These are phyloP conservation scores for Sclerotinia spermophila DNA, from an alignment of 2,329 filamentous ascomycete genomes.

Conservation along the genomic window DNA sequence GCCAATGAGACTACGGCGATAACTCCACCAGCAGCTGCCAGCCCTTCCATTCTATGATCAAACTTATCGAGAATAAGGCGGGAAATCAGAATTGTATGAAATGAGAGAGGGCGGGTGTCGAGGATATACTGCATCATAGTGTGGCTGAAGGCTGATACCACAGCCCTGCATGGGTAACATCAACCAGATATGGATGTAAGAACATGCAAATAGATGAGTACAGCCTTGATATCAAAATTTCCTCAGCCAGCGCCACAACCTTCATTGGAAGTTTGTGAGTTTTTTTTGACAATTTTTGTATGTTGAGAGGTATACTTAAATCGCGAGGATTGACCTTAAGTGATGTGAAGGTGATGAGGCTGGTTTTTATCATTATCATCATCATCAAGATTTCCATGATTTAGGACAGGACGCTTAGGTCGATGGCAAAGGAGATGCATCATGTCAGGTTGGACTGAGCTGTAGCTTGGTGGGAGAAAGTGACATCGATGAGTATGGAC, in stretches of 20 bases:
- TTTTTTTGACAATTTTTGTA: neutral
- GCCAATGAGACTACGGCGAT: neutral
- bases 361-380: neutral
- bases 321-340: neutral
- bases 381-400: neutral
- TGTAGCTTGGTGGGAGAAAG: neutral
- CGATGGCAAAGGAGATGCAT: neutral
- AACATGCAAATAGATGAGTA: accelerated
- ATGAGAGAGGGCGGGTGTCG: neutral
- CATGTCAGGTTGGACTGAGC: neutral
- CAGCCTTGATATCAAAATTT: neutral
- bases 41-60: neutral
- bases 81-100: neutral
- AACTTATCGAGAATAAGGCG: neutral
- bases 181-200: neutral
- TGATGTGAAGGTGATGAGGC: neutral
- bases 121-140: neutral
- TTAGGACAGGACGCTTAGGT: neutral
- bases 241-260: neutral
- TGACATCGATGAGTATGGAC: too few relatives aligned
- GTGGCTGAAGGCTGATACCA: neutral
- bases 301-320: neutral
- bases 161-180: neutral
- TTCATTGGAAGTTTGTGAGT: neutral
- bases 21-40: neutral